A percentile compares a stretch with the other conserved stretches of the same genome.
Evolutionary conservation across 129 eudicot species (phyloP).

Genomic region (Tagetes patula): DNA sequence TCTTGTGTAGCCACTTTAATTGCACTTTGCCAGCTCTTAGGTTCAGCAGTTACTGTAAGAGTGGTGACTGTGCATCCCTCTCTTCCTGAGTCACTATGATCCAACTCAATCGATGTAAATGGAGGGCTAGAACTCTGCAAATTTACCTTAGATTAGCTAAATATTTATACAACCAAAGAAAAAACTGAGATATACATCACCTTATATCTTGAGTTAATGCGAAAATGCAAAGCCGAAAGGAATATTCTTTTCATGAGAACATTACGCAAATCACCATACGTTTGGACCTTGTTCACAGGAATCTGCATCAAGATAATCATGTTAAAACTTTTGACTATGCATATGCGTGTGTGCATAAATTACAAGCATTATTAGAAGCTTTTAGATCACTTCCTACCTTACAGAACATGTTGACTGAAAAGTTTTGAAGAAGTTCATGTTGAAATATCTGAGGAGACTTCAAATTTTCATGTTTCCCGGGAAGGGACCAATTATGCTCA

Average conservation of each 20-base stretch:
- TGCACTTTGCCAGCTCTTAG: constrained; percentile 90
- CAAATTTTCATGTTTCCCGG: constrained; percentile 42
- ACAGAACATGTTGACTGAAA: constrained; percentile 93
- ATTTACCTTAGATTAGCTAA: constrained; percentile 23
- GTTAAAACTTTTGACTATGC: neutral
- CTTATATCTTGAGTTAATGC: constrained; percentile 97
- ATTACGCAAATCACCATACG: constrained; percentile 80
- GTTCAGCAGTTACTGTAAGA: constrained; percentile 95
- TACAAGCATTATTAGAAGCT: neutral
- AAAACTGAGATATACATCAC: constrained; percentile 37
- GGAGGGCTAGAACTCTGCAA: constrained; percentile 98
- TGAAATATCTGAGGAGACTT: constrained; percentile 92
- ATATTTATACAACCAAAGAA: constrained; percentile 12
- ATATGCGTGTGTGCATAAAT: neutral
- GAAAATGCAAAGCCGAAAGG: constrained; percentile 95
- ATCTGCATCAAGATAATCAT: constrained; percentile 48
- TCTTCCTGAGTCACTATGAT: constrained; percentile 98
- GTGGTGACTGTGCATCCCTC: constrained; percentile 99
- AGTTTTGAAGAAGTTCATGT: constrained; percentile 95
- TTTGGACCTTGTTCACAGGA: constrained; percentile 89
- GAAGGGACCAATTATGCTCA: constrained; percentile 89
- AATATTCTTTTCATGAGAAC: constrained; percentile 99
- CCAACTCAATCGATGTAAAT: constrained; percentile 90
- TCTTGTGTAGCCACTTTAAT: constrained; percentile 96
- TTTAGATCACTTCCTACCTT: constrained; percentile 52